Evolutionary conservation across 768 basidiomycete species (phyloP), one percentile per base, ranked within the genome.

Genomic region (Rhodotorula toruloides): DNA sequence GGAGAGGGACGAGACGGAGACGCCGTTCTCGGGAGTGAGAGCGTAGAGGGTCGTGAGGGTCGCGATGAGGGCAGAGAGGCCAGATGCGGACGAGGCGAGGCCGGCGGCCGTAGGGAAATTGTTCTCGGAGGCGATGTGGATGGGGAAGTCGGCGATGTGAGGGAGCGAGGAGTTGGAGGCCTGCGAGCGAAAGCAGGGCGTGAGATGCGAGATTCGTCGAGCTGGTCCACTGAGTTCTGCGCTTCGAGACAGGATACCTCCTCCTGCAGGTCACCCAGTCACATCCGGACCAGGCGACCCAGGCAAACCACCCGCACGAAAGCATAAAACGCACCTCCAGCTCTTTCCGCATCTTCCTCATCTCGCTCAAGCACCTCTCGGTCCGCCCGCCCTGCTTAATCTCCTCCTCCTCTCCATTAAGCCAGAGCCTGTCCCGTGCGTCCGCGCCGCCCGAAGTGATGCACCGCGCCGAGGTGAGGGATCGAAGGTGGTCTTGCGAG

Each of bases 61-160:
- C 19, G 87, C 83, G 34, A 91, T 88, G 46, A 99, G 87, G 0
- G 96, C 96, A 8, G 96, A 94, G 74, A 98, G 93, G 22, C 96
- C 96, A 0, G 92, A 90, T 1, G 96, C 96, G 40, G 93, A 97
- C 1, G 93, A 97, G 2, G 96, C 96, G 50, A 99, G 86, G 8
- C 96, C 96, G 0, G 96, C 96, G 21, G 96, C 96, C 21, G 96
- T 99, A 37, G 96, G 96, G 82, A 99, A 98, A 81, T 98, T 98
- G 83, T 99, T 99, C 80, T 85, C 87, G 12, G 94, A 98, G 62
- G 85, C 85, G 74, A 99, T 91, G 80, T 91, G 92, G 8, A 98
- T 84, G 25, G 83, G 79, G 77, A 80, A 89, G 22, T 80, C 72
- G 0, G 91, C 88, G 43, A 93, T 78, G 87, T 89, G 36, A 43